Evolutionary conservation across 116 monocot genomes (phyloP).

Genomic region (Papilionanthe hybrid): DNA sequence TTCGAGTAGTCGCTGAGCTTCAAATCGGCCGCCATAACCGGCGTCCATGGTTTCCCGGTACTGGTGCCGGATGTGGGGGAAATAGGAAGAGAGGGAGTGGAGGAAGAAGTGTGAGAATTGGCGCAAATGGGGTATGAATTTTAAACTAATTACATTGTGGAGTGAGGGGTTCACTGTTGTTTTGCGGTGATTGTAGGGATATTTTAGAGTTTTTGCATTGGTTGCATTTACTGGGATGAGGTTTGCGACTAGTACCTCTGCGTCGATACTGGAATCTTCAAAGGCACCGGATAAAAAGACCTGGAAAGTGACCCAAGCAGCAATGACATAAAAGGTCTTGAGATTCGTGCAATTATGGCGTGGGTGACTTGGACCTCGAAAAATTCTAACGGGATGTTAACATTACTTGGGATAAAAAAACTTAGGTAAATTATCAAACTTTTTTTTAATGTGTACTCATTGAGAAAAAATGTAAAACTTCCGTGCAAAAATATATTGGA

Average conservation of each 20-base stretch:
- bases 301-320: background rate
- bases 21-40: conserved; percentile 13
- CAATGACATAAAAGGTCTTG: background rate
- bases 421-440: too few species aligned
- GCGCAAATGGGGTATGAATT: background rate
- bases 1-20: conserved; percentile 40
- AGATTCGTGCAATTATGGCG: too few species aligned
- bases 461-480: too few species aligned
- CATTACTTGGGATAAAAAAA: too few species aligned
- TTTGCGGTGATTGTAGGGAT: background rate
- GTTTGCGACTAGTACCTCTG: background rate
- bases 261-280: background rate
- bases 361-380: too few species aligned
- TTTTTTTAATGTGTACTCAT: too few species aligned
- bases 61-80: background rate
- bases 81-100: background rate
- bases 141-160: background rate
- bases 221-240: too few species aligned
- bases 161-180: background rate
- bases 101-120: background rate
- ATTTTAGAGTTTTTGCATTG: background rate
- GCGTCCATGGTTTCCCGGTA: background rate
- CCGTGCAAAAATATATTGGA: too few species aligned
- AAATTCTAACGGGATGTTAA: too few species aligned
- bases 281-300: background rate